Evolutionary conservation across 1,284 basidiomycete species (phyloP), one percentile per base, ranked within the genome.

Genomic region (Golubevia sp.): DNA sequence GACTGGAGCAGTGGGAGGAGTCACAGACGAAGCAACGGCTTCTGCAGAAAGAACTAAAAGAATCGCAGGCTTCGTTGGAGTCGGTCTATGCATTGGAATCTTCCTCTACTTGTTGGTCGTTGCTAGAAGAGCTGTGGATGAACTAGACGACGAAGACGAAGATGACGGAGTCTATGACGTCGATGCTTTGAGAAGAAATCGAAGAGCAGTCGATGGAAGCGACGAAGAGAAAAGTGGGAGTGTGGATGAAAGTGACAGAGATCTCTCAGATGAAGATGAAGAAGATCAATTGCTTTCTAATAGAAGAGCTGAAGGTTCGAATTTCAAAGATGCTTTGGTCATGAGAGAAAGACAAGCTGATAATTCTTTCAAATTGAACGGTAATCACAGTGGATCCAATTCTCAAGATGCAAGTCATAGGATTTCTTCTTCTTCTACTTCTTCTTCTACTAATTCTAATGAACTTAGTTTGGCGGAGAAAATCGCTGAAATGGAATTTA

Each of bases 91-190:
- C 79, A 76, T 93, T 62, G 88, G 87, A 24, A 89, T 94, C 75
- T 88, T 93, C 71, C 70, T 92, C 63, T 94, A 94, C 84, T 87
- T 94, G 55, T 89, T 91, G 56, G 87, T 88, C 78, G 89, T 93
- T 60, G 92, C 92, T 25, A 89, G 91, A 25, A 87, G 88, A 63
- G 92, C 92, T 0, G 91, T 94, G 49, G 89, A 93, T 77, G 89
- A 91, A 38, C 90, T 93, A 81, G 85, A 92, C 25, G 89, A 88
- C 50, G 89, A 89, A 66, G 85, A 59, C 18, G 59, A 8, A 56
- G 13, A 56, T 27, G 13, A 8, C 18, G 54, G 49, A 44, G 21
- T 34, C 30, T 15, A 27, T 44, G 52, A 56, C 23, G 53, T 15
- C 44, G 53, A 34, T 20, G 18, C 27, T 18, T 55, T 34, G 7